Evolutionary conservation across 805 yeast genomes (phyloP), one percentile per base, ranked within the genome.

Genomic region (Starmerella roubikii): DNA sequence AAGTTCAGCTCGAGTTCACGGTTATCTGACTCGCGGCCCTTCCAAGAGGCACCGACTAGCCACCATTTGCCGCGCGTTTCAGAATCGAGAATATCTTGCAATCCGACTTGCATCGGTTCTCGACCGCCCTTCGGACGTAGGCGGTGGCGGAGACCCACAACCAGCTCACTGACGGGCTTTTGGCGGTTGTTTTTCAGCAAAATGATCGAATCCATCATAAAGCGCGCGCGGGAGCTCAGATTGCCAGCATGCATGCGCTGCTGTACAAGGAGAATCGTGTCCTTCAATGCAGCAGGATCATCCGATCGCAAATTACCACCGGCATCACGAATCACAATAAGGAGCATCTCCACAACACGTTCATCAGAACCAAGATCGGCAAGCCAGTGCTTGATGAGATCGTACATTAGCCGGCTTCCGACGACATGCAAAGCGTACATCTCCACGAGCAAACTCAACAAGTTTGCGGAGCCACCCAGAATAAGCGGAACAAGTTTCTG

Each of bases 11-110:
- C 72, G 41, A 74, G 54, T 31, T 64, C 65, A 2, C 54, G 53
- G 43, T 15, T 48, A 18, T 49, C 54, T 18, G 53, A 57, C 4
- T 33, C 31, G 39, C 65, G 61, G 3, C 94, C 95, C 53, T 75
- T 82, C 95, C 96, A 91, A 0, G 98, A 94, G 1, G 97, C 82
- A 35, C 99, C 99, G 23, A 91, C 88, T 24, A 91, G 66, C 99
- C 99, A 91, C 99, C 99, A 91, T 59, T 88, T 91, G 41, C 99
- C 99, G 47, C 75, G 74, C 1, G 78, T 72, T 12, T 78, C 81
- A 19, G 83, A 68, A 44, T 72, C 74, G 35, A 71, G 74, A 41
- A 91, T 84, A 61, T 91, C 99, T 33, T 74, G 76, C 17, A 88
- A 62, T 3, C 82, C 64, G 0, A 91, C 97, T 48, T 81, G 84